These are phyloP conservation scores for Kurtzmaniella quercitrusa DNA, from an alignment of 1,139 yeast genomes.

Conservation along the genomic window DNA sequence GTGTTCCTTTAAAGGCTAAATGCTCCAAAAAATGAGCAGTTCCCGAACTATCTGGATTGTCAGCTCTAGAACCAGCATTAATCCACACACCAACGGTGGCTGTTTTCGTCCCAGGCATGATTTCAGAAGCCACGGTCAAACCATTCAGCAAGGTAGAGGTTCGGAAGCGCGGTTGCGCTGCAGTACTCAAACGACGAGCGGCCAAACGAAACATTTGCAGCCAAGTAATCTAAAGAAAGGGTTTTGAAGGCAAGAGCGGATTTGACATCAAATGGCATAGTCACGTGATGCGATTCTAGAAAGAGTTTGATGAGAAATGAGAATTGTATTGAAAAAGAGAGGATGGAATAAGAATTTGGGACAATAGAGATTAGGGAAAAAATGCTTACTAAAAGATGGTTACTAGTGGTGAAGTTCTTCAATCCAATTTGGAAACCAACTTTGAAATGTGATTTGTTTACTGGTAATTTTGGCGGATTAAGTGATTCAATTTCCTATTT, in stretches of 20 bases:
- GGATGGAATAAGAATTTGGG: too few relatives aligned
- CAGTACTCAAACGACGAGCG: constrained; percentile 1
- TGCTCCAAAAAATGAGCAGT: constrained; percentile 98
- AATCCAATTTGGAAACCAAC: too few relatives aligned
- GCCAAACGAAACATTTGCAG: constrained; percentile 1
- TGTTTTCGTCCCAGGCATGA: constrained; percentile 82
- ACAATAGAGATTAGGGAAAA: too few relatives aligned
- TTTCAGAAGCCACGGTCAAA: constrained; percentile 87
- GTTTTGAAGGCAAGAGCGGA: not conserved
- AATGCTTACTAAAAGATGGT: too few relatives aligned
- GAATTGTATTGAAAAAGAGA: not conserved
- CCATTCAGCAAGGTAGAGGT: constrained; percentile 55
- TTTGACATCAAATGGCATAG: not conserved
- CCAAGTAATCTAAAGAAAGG: not conserved
- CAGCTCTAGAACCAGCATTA: constrained; percentile 98
- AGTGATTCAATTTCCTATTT: too few relatives aligned
- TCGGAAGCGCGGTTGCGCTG: constrained; percentile 19
- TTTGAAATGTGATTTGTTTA: too few relatives aligned
- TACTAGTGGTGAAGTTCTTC: too few relatives aligned
- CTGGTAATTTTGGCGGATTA: too few relatives aligned
- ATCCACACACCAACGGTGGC: constrained; percentile 98
- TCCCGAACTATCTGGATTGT: constrained; percentile 77
- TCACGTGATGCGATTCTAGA: not conserved
- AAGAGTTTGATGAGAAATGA: not conserved
- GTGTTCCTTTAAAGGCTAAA: constrained; percentile 92